A percentile compares a stretch with the other conserved stretches of the same genome.
phyloP scores from a whole-genome alignment of 257 asterid genomes.

The Plantago major region DNA sequence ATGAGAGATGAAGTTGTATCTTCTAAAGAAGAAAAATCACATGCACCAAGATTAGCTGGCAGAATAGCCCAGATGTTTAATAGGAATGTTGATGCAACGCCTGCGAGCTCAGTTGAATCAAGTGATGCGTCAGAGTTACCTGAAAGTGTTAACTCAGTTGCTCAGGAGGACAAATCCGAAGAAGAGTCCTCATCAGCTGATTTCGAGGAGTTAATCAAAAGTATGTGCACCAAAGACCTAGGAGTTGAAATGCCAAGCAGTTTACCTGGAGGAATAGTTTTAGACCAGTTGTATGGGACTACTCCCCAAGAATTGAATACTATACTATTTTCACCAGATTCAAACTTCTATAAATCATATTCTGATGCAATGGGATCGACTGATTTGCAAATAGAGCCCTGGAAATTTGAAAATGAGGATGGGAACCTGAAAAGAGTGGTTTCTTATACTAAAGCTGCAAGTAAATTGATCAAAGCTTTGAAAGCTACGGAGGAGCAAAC shows the following conservation, averaged over 20 bases:
- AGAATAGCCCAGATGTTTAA: slow-evolving; percentile 82
- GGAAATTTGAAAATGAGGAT: slow-evolving; percentile 70
- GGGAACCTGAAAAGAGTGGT: slow-evolving; percentile 59
- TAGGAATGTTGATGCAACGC: slow-evolving; percentile 50
- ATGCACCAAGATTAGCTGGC: slow-evolving; percentile 52
- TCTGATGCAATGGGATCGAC: slow-evolving; percentile 66
- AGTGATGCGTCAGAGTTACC: slow-evolving; percentile 46
- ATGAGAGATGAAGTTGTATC: slow-evolving; percentile 57
- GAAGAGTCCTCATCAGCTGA: slow-evolving; percentile 43
- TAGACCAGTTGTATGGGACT: slow-evolving; percentile 61
- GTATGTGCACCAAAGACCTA: slow-evolving; percentile 55
- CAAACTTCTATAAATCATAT: slow-evolving; percentile 49
- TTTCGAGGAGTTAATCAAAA: slow-evolving; percentile 68
- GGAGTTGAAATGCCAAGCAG: slow-evolving; percentile 60
- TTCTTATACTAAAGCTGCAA: slow-evolving; percentile 69
- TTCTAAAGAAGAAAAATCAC: slow-evolving; percentile 53
- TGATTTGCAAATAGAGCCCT: slow-evolving; percentile 66
- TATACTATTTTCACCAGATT: slow-evolving; percentile 68
- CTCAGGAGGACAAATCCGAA: slow-evolving; percentile 38
- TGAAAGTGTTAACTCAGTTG: slow-evolving; percentile 38
- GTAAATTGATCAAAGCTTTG: slow-evolving; percentile 73
- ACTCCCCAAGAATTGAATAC: slow-evolving; percentile 68
- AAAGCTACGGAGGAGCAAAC: slow-evolving; percentile 87
- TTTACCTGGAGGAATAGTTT: slow-evolving; percentile 73
- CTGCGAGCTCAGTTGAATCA: slow-evolving; percentile 39